These are phyloP conservation scores for Globisporangium spinosum DNA, from an alignment of 352 stramenopile species.

Conservation along the genomic window DNA sequence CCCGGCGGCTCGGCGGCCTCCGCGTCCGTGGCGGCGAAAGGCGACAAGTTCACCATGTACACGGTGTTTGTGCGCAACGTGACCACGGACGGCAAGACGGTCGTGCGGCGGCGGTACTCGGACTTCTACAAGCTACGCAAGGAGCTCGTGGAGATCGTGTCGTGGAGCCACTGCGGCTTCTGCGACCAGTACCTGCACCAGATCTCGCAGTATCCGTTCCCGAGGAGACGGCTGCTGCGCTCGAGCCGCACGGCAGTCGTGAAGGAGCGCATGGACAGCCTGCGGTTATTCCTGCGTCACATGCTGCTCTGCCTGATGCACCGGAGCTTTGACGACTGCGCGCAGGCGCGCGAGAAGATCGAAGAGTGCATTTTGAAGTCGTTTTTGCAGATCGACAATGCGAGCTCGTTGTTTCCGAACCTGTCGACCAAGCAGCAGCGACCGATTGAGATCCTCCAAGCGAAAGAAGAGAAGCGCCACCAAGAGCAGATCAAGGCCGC, in stretches of 20 bases:
- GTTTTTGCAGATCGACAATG: constrained; percentile 75
- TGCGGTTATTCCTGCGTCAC: constrained; percentile 74
- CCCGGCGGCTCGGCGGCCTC: neutral
- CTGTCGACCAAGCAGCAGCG: constrained; percentile 48
- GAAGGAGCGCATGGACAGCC: constrained; percentile 83
- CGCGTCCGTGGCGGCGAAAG: constrained; percentile 21
- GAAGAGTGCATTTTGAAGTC: constrained; percentile 67
- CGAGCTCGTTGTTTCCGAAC: constrained; percentile 45
- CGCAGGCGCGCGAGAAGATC: constrained; percentile 62
- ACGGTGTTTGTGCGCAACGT: constrained; percentile 80
- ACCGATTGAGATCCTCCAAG: constrained; percentile 57
- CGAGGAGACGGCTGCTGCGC: constrained; percentile 64
- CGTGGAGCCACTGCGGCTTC: constrained; percentile 65
- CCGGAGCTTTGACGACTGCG: constrained; percentile 63
- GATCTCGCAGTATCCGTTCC: constrained; percentile 78
- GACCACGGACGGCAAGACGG: constrained; percentile 65
- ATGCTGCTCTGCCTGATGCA: constrained; percentile 71
- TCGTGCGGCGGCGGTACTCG: constrained; percentile 77
- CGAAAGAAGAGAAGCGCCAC: constrained; percentile 68
- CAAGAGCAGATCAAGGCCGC: constrained; percentile 63
- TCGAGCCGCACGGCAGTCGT: constrained; percentile 66
- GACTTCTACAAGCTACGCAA: constrained; percentile 85
- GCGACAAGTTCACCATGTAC: constrained; percentile 82
- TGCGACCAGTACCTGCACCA: constrained; percentile 63
- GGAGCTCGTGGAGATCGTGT: constrained; percentile 79